Evolutionary conservation across 164 flowering plant genomes (phyloP).

Genomic region (Protea cynaroides): DNA sequence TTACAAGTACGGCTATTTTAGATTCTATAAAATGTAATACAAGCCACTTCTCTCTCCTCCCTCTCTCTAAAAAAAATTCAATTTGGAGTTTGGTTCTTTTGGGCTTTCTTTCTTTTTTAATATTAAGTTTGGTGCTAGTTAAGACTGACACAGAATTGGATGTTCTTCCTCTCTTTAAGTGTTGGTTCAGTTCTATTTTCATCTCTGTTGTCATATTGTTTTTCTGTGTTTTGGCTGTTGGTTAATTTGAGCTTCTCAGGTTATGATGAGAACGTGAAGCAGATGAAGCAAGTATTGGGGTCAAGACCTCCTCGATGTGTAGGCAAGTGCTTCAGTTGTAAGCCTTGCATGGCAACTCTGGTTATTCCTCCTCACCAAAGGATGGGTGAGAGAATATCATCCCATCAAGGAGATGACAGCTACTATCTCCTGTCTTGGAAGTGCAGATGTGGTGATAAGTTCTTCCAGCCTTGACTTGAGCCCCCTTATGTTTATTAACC

Average conservation of each 20-base stretch:
- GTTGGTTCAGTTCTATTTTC: not conserved
- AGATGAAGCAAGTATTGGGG: slow-evolving; percentile 48
- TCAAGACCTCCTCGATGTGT: slow-evolving; percentile 74
- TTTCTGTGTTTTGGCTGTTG: slow-evolving; percentile 12
- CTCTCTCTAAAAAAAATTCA: slow-evolving; percentile 4
- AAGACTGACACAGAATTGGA: not conserved
- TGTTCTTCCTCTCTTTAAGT: not conserved
- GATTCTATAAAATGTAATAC: not conserved
- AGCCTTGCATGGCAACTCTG: slow-evolving; percentile 64
- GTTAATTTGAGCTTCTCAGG: slow-evolving; percentile 6
- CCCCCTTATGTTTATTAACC: not conserved
- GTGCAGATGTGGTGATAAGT: slow-evolving; percentile 69
- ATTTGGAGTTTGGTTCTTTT: slow-evolving; percentile 5
- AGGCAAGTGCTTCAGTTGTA: slow-evolving; percentile 70
- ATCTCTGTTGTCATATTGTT: not conserved
- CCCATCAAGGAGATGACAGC: slow-evolving; percentile 33
- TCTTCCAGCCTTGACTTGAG: slow-evolving; percentile 57
- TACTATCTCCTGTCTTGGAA: slow-evolving; percentile 81
- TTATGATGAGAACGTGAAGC: slow-evolving; percentile 11
- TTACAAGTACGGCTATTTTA: not conserved
- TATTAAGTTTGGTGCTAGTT: not conserved
- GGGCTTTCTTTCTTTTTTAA: not conserved
- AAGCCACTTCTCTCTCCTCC: not conserved
- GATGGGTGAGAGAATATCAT: slow-evolving; percentile 9
- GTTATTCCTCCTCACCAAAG: slow-evolving; percentile 48